These are phyloP conservation scores for Mortierella polycephala DNA, from an alignment of 371 early-diverging fungal genomes.

Conservation along the genomic window DNA sequence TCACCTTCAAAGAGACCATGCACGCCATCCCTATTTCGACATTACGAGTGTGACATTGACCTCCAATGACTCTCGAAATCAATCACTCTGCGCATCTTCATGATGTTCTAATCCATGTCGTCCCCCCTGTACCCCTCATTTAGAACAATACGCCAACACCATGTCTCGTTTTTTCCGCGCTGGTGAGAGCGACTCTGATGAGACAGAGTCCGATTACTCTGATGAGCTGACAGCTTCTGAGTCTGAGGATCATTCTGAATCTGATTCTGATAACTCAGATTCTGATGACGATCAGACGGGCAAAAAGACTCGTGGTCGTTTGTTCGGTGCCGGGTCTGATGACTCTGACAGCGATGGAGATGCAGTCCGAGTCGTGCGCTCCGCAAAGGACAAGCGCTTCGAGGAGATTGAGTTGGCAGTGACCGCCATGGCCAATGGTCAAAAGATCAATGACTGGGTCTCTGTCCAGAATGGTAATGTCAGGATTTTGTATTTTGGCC, in stretches of 20 bases:
- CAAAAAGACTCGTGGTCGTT: constrained; percentile 57
- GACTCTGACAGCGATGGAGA: constrained; percentile 77
- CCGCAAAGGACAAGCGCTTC: constrained; percentile 88
- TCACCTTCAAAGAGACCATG: not conserved
- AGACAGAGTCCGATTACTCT: constrained; percentile 51
- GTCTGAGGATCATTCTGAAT: constrained; percentile 48
- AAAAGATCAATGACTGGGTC: constrained; percentile 93
- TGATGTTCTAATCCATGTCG: no score
- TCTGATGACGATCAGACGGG: constrained; percentile 56
- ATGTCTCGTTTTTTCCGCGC: constrained; percentile 69
- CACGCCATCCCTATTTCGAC: not conserved
- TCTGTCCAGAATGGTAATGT: constrained; percentile 80
- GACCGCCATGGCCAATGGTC: constrained; percentile 76
- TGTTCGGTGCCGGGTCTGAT: constrained; percentile 59
- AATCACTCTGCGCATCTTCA: not conserved
- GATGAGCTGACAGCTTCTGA: constrained; percentile 43
- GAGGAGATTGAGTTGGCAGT: constrained; percentile 72
- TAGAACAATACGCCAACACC: constrained; percentile 8
- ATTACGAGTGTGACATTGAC: not conserved
- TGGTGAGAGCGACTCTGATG: constrained; percentile 60
- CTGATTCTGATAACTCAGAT: constrained; percentile 37
- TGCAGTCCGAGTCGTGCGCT: constrained; percentile 78
- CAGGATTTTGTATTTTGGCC: not conserved
- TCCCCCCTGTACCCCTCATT: not conserved
- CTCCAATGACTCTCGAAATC: constrained; percentile 1